A percentile compares a stretch with the other conserved stretches of the same genome.
Evolutionary conservation across 768 basidiomycete species (phyloP).

Genomic region (Pleurotus citrinopileatus): DNA sequence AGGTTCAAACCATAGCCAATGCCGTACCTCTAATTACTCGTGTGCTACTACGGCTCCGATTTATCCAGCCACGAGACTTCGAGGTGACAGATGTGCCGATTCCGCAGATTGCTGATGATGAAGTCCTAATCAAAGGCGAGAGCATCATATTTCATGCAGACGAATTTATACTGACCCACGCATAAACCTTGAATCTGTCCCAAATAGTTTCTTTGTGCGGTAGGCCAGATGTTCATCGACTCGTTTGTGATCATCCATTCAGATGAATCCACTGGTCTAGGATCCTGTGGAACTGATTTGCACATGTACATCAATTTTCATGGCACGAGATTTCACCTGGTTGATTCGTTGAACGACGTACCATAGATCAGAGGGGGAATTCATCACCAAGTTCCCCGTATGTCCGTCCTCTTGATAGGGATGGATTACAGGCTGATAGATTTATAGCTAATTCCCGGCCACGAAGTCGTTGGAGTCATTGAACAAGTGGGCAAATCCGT

Average conservation of each 20-base stretch:
- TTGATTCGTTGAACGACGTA: not conserved
- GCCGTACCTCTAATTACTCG: no score
- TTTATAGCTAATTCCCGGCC: slow-evolving; percentile 64
- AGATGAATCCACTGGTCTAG: not conserved
- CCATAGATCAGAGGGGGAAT: slow-evolving; percentile 38
- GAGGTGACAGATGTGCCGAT: slow-evolving; percentile 50
- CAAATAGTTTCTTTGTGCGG: slow-evolving; percentile 6
- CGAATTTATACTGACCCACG: no score
- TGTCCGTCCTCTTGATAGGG: not conserved
- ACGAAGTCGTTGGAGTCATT: slow-evolving; percentile 72
- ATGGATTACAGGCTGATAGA: not conserved
- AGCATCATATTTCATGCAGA: not conserved
- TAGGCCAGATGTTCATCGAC: no score
- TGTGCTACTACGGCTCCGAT: no score
- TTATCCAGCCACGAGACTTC: slow-evolving; percentile 47
- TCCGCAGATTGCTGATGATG: slow-evolving; percentile 49
- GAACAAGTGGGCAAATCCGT: slow-evolving; percentile 80
- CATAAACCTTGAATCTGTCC: no score
- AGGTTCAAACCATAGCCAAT: no score
- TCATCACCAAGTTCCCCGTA: slow-evolving; percentile 61
- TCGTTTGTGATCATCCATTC: no score
- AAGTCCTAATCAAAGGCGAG: slow-evolving; percentile 58
- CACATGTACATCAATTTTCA: not conserved
- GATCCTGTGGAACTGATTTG: slow-evolving; percentile 6
- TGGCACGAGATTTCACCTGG: not conserved